Percentiles rank a stretch among this genome's conserved stretches.
phyloP scores from a whole-genome alignment of 2,329 filamentous ascomycete species.

The Tolypocladium capitatum region DNA sequence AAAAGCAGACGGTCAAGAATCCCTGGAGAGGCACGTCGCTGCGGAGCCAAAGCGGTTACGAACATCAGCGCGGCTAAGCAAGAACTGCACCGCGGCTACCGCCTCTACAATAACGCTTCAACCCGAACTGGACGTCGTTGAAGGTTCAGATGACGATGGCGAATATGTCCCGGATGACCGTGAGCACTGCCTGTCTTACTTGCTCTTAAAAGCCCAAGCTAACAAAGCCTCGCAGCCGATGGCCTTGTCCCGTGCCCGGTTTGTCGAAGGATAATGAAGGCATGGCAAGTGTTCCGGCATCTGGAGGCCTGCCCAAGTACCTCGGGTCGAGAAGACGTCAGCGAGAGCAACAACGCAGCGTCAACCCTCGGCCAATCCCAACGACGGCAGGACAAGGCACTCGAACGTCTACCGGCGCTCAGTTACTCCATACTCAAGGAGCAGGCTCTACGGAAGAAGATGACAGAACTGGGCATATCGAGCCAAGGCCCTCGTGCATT shows the following conservation, averaged over 20 bases:
- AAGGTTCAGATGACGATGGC: constrained; percentile 15
- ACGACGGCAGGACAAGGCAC: constrained; percentile 23
- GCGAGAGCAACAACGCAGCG: neutral
- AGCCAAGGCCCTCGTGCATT: constrained; percentile 52
- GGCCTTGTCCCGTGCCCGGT: constrained; percentile 75
- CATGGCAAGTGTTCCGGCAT: constrained; percentile 64
- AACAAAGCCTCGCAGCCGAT: constrained; percentile 35
- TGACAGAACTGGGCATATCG: constrained; percentile 68
- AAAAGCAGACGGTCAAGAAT: constrained; percentile 26
- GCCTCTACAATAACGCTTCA: constrained; percentile 4
- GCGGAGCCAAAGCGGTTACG: constrained; percentile 35
- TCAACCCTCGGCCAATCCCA: constrained; percentile 9
- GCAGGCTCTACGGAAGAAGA: constrained; percentile 60
- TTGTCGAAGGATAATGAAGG: constrained; percentile 69
- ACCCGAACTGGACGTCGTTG: constrained; percentile 10
- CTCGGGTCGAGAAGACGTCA: neutral
- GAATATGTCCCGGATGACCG: constrained; percentile 17
- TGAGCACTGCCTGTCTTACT: constrained; percentile 3
- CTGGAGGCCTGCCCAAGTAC: constrained; percentile 51
- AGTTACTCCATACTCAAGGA: constrained; percentile 87
- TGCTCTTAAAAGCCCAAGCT: neutral
- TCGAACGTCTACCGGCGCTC: constrained; percentile 60
- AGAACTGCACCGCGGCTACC: constrained; percentile 21
- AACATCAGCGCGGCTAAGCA: constrained; percentile 37
- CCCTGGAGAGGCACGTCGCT: constrained; percentile 12